phyloP scores from a whole-genome alignment of 345 rosid species.

The Ailanthus altissimus region DNA sequence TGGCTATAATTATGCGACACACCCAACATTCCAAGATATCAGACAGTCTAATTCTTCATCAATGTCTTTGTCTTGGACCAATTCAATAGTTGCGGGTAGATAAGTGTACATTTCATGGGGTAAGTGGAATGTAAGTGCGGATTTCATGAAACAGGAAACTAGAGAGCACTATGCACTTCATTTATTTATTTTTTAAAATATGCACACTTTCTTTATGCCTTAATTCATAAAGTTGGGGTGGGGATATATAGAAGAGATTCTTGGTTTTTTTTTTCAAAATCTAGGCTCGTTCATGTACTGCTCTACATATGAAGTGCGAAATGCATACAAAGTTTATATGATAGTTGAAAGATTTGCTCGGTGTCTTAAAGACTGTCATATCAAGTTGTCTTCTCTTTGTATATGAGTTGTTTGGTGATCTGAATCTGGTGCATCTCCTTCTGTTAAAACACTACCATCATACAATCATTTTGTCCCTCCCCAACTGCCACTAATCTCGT shows the following conservation, averaged over 20 bases:
- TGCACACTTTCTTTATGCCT: neutral
- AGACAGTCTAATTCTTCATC: slow-evolving; percentile 40
- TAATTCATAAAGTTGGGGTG: neutral
- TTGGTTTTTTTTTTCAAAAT: neutral
- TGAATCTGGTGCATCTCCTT: slow-evolving; percentile 8
- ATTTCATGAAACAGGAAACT: too few relatives aligned
- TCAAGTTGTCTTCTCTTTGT: neutral
- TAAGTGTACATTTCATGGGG: slow-evolving; percentile 9
- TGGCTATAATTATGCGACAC: slow-evolving; percentile 22
- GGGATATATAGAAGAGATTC: neutral
- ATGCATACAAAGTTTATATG: neutral
- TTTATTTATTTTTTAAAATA: neutral
- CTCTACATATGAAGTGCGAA: neutral
- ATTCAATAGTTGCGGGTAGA: slow-evolving; percentile 42
- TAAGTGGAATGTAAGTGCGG: neutral
- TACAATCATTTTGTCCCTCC: slow-evolving; percentile 6
- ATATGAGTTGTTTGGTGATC: neutral
- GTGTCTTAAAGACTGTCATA: neutral
- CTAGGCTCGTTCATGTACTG: neutral
- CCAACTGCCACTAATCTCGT: neutral
- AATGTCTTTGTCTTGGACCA: slow-evolving; percentile 46
- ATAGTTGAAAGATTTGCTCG: neutral
- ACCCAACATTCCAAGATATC: slow-evolving; percentile 55
- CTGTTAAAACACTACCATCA: neutral
- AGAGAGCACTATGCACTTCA: too few relatives aligned